Evolutionary conservation across 306 rosid genomes (phyloP).

Genomic region (Delonix regia): DNA sequence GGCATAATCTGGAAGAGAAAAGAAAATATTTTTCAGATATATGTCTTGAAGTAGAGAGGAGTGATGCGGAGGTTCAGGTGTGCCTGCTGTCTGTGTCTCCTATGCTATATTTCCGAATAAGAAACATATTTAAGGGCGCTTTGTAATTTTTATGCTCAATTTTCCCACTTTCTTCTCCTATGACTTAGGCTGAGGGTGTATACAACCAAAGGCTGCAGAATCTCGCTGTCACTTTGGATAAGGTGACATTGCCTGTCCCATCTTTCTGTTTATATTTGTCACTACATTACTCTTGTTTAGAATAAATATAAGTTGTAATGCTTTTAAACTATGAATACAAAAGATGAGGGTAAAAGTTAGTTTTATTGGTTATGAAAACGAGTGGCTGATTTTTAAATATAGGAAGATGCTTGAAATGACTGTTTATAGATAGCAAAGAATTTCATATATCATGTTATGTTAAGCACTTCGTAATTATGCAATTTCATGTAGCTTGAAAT

Average conservation of each 20-base stretch:
- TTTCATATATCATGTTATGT: slow-evolving; percentile 12
- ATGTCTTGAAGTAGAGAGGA: slow-evolving; percentile 87
- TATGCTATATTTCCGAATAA: neutral
- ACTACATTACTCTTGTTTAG: slow-evolving; percentile 13
- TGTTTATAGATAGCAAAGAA: slow-evolving; percentile 28
- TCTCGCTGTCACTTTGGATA: slow-evolving; percentile 97
- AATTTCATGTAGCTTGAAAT: slow-evolving; percentile 5
- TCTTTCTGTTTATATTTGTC: neutral
- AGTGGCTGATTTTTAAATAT: slow-evolving; percentile 12
- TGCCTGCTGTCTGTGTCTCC: slow-evolving; percentile 31
- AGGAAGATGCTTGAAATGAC: slow-evolving; percentile 11
- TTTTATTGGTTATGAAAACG: slow-evolving; percentile 4
- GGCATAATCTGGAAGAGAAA: slow-evolving; percentile 86
- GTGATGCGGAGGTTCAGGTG: slow-evolving; percentile 98
- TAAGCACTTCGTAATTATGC: slow-evolving; percentile 9
- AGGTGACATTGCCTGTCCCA: slow-evolving; percentile 57
- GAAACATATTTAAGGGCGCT: neutral
- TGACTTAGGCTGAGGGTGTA: slow-evolving; percentile 94
- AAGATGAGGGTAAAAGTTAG: slow-evolving; percentile 1
- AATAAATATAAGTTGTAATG: neutral
- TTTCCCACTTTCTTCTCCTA: slow-evolving; percentile 6
- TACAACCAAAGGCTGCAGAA: slow-evolving; percentile 99
- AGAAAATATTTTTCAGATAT: slow-evolving; percentile 89
- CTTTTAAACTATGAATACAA: slow-evolving; percentile 18
- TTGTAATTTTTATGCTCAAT: slow-evolving; percentile 8